Percentiles rank a stretch among this genome's conserved stretches.
Conservation (phyloP, 352 stramenopile genomes). For the Globisporangium yorkense region DNA sequence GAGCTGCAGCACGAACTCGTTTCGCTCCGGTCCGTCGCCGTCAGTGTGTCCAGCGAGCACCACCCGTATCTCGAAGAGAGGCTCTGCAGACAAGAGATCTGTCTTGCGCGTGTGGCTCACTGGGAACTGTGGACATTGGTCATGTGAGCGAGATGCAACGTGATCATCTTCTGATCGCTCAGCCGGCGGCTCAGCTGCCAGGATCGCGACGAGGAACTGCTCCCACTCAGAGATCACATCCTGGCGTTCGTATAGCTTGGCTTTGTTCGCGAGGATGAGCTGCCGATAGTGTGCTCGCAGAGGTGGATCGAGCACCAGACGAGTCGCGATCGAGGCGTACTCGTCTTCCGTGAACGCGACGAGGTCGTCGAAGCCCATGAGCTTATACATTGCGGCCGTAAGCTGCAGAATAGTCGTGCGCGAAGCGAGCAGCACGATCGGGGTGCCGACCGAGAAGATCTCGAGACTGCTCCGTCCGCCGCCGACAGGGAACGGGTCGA, state of each 20-base stretch:
- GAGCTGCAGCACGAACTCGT: slow-evolving; percentile 3
- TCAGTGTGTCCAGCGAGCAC: neutral
- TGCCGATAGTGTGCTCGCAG: slow-evolving; percentile 11
- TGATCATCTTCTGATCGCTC: neutral
- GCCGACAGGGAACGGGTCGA: slow-evolving; percentile 61
- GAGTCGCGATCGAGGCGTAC: slow-evolving; percentile 19
- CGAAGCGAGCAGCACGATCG: slow-evolving; percentile 45
- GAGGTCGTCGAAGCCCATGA: slow-evolving; percentile 34
- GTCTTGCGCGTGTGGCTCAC: neutral
- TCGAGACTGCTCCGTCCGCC: slow-evolving; percentile 53
- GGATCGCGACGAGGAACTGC: slow-evolving; percentile 22
- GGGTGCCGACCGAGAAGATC: slow-evolving; percentile 52
- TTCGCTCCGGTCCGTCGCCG: neutral
- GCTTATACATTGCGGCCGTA: slow-evolving; percentile 51
- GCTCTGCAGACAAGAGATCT: neutral
- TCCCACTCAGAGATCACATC: slow-evolving; percentile 39
- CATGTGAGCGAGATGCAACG: neutral
- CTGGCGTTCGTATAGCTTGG: slow-evolving; percentile 29
- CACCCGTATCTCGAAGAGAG: slow-evolving; percentile 6
- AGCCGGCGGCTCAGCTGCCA: slow-evolving; percentile 10
- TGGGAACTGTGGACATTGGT: slow-evolving; percentile 1
- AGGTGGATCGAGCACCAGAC: slow-evolving; percentile 22
- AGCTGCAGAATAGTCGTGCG: slow-evolving; percentile 59
- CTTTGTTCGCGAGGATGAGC: slow-evolving; percentile 24
- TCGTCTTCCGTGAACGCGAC: slow-evolving; percentile 20